These are phyloP conservation scores for Lecanicillium sp. DNA, from an alignment of 2,329 filamentous ascomycete genomes.

Conservation along the genomic window DNA sequence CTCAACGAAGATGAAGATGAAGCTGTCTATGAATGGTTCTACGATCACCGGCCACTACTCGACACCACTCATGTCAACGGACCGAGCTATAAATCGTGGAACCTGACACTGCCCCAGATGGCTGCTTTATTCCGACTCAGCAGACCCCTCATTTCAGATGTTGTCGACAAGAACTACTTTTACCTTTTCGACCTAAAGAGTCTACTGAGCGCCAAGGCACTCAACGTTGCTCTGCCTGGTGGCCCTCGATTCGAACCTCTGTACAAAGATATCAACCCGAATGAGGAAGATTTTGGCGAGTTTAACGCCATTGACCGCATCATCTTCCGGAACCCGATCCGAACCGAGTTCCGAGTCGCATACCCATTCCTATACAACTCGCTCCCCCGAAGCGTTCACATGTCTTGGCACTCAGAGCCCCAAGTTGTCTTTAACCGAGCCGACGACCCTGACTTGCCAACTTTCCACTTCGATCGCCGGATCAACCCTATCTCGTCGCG, in stretches of 20 bases:
- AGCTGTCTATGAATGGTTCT: conserved; percentile 94
- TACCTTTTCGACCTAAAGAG: conserved; percentile 95
- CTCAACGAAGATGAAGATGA: conserved; percentile 89
- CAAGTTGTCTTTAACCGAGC: conserved; percentile 86
- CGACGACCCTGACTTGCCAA: conserved; percentile 82
- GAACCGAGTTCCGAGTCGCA: conserved; percentile 91
- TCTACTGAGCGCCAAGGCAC: conserved; percentile 90
- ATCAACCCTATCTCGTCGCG: conserved; percentile 97
- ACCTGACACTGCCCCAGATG: conserved; percentile 89
- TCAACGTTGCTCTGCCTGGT: conserved; percentile 96
- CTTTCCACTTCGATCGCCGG: conserved; percentile 95
- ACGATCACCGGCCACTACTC: conserved; percentile 83
- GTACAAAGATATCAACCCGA: conserved; percentile 98
- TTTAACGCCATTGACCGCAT: conserved; percentile 99
- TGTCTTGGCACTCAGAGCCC: conserved; percentile 90
- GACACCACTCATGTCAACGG: conserved; percentile 95
- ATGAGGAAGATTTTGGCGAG: conserved; percentile 98
- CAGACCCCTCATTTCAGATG: conserved; percentile 82
- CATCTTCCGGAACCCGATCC: conserved; percentile 91
- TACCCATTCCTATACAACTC: conserved; percentile 97
- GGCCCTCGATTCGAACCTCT: conserved; percentile 93
- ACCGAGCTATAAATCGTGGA: conserved; percentile 95
- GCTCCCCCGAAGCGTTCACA: conserved; percentile 84
- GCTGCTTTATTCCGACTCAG: conserved; percentile 89
- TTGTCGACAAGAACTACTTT: conserved; percentile 95